phyloP scores from a whole-genome alignment of 163 green algal genomes.

The Scenedesmus sp. region DNA sequence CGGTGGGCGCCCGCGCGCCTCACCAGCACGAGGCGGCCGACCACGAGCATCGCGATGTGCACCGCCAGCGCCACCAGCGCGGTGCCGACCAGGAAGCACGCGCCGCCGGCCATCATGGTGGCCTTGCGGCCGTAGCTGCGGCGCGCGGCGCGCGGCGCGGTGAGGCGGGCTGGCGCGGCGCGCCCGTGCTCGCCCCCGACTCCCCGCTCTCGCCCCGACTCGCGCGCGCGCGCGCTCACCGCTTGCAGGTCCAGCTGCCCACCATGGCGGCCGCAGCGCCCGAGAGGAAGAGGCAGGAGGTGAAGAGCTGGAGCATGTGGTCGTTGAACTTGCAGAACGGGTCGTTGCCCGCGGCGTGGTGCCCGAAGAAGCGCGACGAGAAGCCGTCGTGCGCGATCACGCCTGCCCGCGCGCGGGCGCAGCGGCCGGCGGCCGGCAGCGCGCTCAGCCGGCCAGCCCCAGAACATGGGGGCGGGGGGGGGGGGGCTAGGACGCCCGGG shows the following conservation, averaged over 20 bases:
- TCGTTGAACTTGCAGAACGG: too few species aligned
- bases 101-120: conserved; percentile 55
- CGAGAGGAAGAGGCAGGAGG: conserved; percentile 49
- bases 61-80: conserved; percentile 59
- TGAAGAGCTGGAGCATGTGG: conserved; percentile 35
- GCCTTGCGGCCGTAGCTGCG: conserved; percentile 46
- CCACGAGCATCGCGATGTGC: conserved; percentile 68
- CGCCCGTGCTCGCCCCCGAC: neutral
- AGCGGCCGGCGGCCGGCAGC: too few species aligned
- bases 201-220: too few species aligned
- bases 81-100: conserved; percentile 62
- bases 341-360: too few species aligned
- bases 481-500: too few species aligned
- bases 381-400: conserved; percentile 24
- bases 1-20: too few species aligned
- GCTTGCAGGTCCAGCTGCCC: conserved; percentile 48
- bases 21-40: conserved; percentile 71
- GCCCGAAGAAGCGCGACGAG: conserved; percentile 16
- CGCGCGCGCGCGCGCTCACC: too few species aligned
- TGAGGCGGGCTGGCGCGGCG: neutral
- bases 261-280: conserved; percentile 43
- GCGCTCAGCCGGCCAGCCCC: too few species aligned
- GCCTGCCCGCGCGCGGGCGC: too few species aligned
- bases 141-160: too few species aligned
- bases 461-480: too few species aligned